A percentile compares a stretch with the other conserved stretches of the same genome.
Evolutionary conservation across 441 rosid species (phyloP).

Genomic region (Populus tomentosa): DNA sequence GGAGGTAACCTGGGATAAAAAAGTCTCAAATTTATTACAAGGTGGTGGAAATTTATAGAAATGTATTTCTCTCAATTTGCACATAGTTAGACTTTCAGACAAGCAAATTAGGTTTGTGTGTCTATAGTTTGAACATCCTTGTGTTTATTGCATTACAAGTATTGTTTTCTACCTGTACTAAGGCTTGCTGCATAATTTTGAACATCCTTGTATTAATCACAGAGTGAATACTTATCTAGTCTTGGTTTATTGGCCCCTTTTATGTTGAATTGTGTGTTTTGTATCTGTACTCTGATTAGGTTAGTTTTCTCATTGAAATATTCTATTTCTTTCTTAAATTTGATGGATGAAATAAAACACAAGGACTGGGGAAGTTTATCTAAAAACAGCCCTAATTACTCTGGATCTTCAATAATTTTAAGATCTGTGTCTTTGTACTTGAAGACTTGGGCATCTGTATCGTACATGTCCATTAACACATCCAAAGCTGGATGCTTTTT

Average conservation of each 20-base stretch:
- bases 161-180: background rate
- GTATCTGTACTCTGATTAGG: background rate
- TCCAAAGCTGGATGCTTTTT: background rate
- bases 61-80: background rate
- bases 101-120: background rate
- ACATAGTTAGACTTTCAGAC: background rate
- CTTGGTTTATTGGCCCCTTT: background rate
- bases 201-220: background rate
- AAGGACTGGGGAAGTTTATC: background rate
- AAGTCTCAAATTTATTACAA: background rate
- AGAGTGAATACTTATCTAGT: background rate
- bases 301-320: background rate
- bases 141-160: background rate
- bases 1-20: background rate
- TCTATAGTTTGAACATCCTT: background rate
- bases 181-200: background rate
- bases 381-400: background rate
- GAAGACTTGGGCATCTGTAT: background rate
- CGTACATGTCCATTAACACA: background rate
- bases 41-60: conserved; percentile 1
- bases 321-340: background rate
- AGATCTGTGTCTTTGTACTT: background rate
- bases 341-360: background rate
- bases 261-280: background rate
- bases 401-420: background rate